phyloP scores from a whole-genome alignment of 768 basidiomycete species.

The Mycena rebaudengoi region DNA sequence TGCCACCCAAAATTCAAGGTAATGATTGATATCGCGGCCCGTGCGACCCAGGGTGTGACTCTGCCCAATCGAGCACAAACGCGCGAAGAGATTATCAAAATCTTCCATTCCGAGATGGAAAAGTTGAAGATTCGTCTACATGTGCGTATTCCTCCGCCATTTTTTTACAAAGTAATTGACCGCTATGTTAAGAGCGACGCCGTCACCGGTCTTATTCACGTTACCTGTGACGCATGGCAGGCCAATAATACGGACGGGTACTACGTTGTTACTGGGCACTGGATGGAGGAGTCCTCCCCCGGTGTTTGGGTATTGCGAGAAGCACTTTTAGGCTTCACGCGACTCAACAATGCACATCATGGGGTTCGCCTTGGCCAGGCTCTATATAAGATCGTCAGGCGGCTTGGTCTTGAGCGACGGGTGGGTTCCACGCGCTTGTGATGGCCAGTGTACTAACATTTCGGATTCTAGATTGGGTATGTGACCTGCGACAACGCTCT shows the following conservation, averaged over 20 bases:
- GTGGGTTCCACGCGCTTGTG: conserved; percentile 23
- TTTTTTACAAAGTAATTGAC: conserved; percentile 17
- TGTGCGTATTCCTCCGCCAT: not conserved
- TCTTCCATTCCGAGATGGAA: conserved; percentile 29
- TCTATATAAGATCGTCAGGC: conserved; percentile 29
- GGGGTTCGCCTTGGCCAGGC: not conserved
- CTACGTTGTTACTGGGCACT: conserved; percentile 48
- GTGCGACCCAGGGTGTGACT: conserved; percentile 38
- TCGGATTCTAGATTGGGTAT: not conserved
- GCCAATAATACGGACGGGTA: conserved; percentile 46
- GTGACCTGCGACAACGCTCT: not conserved
- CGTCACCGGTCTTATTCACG: conserved; percentile 35
- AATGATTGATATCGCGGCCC: conserved; percentile 43
- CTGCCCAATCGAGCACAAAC: conserved; percentile 37
- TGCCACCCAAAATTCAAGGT: conserved; percentile 41
- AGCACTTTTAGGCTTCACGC: conserved; percentile 44
- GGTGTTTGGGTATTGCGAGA: conserved; percentile 35
- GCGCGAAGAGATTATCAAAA: conserved; percentile 31
- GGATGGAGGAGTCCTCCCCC: conserved; percentile 41
- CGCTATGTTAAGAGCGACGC: conserved; percentile 21
- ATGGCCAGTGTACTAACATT: not conserved
- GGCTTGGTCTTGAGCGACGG: conserved; percentile 37
- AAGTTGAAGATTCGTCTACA: conserved; percentile 4
- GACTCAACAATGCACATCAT: not conserved
- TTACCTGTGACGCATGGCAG: conserved; percentile 52